A percentile compares a stretch with the other conserved stretches of the same genome.
These are phyloP conservation scores for Pythium utonaiense DNA, from an alignment of 352 stramenopile genomes.

Conservation along the genomic window DNA sequence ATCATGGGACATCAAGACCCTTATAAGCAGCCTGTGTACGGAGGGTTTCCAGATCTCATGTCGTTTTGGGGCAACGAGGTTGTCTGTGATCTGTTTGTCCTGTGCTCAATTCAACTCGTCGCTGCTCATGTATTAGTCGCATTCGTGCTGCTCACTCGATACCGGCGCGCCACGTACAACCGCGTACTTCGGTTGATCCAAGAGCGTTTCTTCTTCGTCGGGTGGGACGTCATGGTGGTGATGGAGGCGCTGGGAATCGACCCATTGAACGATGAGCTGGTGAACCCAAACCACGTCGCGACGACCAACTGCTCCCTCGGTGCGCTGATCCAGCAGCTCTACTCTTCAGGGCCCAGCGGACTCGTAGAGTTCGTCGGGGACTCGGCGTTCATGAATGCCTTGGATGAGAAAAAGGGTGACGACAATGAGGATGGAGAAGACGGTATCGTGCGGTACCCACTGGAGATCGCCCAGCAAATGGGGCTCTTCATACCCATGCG, in stretches of 20 bases:
- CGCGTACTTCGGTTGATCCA: conserved; percentile 30
- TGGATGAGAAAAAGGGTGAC: too few species aligned
- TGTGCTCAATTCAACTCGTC: conserved; percentile 20
- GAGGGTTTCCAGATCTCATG: conserved; percentile 30
- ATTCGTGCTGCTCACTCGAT: conserved; percentile 28
- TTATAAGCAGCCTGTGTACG: conserved; percentile 34
- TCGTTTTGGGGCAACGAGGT: conserved; percentile 45
- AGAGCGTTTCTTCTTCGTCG: conserved; percentile 36
- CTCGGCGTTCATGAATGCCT: conserved; percentile 1
- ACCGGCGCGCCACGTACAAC: conserved; percentile 21
- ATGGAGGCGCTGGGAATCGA: conserved; percentile 38
- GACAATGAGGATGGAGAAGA: not conserved
- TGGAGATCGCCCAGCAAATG: conserved; percentile 16
- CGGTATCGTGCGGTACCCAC: conserved; percentile 4
- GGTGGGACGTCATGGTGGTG: conserved; percentile 38
- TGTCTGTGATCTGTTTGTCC: conserved; percentile 38
- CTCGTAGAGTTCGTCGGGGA: not conserved
- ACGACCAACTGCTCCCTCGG: conserved; percentile 33
- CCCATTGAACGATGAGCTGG: conserved; percentile 18
- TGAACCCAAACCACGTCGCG: conserved; percentile 22
- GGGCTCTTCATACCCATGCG: conserved; percentile 4
- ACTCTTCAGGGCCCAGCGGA: conserved; percentile 33
- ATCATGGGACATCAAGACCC: conserved; percentile 37
- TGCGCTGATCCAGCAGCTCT: conserved; percentile 35
- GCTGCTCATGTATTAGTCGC: conserved; percentile 6